Evolutionary conservation across 257 asterid species (phyloP).

Genomic region (Penstemon newberryi): DNA sequence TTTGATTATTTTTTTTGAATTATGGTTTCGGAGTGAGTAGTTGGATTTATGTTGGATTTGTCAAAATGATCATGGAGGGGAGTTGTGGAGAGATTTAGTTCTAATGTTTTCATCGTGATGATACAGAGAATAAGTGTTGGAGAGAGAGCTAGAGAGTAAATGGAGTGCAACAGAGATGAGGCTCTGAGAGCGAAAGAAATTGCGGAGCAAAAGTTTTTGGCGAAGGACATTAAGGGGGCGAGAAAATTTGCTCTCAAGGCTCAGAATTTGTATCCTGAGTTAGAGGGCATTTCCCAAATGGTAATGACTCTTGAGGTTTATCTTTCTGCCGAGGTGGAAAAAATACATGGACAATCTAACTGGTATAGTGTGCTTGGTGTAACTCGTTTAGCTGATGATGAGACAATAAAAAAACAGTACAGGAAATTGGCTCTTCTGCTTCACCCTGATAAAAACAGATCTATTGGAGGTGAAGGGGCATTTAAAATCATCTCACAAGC

Average conservation of each 20-base stretch:
- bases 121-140: constrained; percentile 33
- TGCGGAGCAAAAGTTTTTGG: constrained; percentile 57
- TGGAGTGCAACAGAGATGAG: constrained; percentile 87
- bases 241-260: constrained; percentile 70
- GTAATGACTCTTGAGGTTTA: constrained; percentile 60
- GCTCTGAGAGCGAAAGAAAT: constrained; percentile 75
- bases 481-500: constrained; percentile 73
- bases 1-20: constrained; percentile 13
- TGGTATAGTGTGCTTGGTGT: constrained; percentile 78
- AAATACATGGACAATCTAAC: constrained; percentile 49
- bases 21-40: background rate
- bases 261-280: constrained; percentile 55
- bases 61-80: constrained; percentile 25
- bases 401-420: constrained; percentile 59
- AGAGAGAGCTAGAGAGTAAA: constrained; percentile 37
- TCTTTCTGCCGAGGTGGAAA: constrained; percentile 59
- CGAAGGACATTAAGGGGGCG: constrained; percentile 59
- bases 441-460: constrained; percentile 78
- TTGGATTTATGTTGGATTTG: constrained; percentile 18
- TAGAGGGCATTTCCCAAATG: constrained; percentile 76
- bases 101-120: background rate
- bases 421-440: constrained; percentile 67
- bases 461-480: constrained; percentile 75
- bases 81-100: constrained; percentile 26
- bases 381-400: constrained; percentile 66